Conservation (phyloP, 805 yeast genomes). For the Kluyveromyces aestuarii region DNA sequence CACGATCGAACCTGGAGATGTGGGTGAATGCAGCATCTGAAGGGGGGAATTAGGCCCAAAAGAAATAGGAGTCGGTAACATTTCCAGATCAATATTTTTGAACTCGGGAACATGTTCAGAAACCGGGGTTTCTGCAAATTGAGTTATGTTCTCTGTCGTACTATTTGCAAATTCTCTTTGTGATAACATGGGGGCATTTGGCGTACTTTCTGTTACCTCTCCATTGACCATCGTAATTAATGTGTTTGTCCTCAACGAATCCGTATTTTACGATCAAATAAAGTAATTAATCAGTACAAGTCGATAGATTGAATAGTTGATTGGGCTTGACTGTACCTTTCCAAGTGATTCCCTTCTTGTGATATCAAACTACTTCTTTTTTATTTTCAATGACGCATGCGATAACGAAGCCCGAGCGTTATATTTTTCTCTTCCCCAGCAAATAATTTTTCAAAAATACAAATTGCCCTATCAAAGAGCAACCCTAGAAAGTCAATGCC, state of each 20-base stretch:
- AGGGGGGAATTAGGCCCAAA: slow-evolving; percentile 19
- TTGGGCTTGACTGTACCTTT: no score
- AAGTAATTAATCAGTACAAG: not conserved
- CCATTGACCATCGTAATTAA: not conserved
- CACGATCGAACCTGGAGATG: not conserved
- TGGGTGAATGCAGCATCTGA: not conserved
- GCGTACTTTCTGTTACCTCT: not conserved
- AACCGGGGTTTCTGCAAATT: slow-evolving; percentile 13
- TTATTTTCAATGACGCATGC: no score
- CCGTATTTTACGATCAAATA: not conserved
- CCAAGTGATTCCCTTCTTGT: no score
- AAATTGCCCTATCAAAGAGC: no score
- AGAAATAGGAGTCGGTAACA: slow-evolving; percentile 26
- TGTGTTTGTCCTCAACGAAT: not conserved
- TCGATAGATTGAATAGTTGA: no score
- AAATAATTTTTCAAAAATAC: no score
- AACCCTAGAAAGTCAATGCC: no score
- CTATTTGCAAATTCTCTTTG: slow-evolving; percentile 13
- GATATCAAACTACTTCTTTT: no score
- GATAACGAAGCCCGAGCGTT: no score
- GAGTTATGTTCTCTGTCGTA: not conserved
- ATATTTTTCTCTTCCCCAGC: no score
- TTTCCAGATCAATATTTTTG: slow-evolving; percentile 15
- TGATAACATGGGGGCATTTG: slow-evolving; percentile 13
- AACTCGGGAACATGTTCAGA: slow-evolving; percentile 15